phyloP scores from a whole-genome alignment of 495 filamentous ascomycete genomes.

The Penicillium cinerascens region DNA sequence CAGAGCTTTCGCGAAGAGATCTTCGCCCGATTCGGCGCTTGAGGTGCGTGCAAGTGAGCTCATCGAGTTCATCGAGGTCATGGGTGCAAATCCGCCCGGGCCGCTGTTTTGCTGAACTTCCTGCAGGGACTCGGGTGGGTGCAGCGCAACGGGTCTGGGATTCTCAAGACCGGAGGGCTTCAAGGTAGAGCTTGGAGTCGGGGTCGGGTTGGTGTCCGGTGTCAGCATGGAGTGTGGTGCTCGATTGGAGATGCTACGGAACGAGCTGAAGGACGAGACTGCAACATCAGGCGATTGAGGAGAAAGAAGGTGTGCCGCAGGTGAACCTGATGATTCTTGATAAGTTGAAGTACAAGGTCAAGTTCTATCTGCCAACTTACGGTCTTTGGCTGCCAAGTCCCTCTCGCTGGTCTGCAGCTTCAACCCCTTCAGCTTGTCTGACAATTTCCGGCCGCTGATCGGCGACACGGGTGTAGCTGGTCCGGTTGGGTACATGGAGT shows the following conservation, averaged over 20 bases:
- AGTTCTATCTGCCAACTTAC: slow-evolving; percentile 34
- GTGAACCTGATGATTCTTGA: no score
- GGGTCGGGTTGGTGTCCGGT: slow-evolving; percentile 26
- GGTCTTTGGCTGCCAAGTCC: slow-evolving; percentile 49
- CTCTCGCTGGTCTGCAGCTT: slow-evolving; percentile 67
- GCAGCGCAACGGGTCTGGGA: slow-evolving; percentile 33
- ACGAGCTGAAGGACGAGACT: slow-evolving; percentile 59
- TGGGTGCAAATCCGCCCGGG: slow-evolving; percentile 32
- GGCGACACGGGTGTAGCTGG: slow-evolving; percentile 56
- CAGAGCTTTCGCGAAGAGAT: slow-evolving; percentile 76
- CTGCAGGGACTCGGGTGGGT: slow-evolving; percentile 41
- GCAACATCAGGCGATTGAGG: slow-evolving; percentile 62
- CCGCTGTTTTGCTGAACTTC: slow-evolving; percentile 36
- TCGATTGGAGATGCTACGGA: slow-evolving; percentile 37
- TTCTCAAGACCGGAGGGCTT: slow-evolving; percentile 13
- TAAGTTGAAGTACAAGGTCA: no score
- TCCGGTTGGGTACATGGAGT: slow-evolving; percentile 14
- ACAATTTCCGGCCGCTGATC: slow-evolving; percentile 57
- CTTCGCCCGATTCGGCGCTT: slow-evolving; percentile 59
- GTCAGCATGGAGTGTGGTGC: slow-evolving; percentile 22
- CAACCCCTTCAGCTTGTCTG: slow-evolving; percentile 72
- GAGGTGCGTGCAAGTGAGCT: slow-evolving; percentile 19
- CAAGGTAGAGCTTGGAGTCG: slow-evolving; percentile 13
- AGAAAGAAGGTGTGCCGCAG: slow-evolving; percentile 50
- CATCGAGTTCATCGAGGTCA: slow-evolving; percentile 36